phyloP scores from a whole-genome alignment of 1,139 yeast genomes.

The Magnusiomyces clavatus region DNA sequence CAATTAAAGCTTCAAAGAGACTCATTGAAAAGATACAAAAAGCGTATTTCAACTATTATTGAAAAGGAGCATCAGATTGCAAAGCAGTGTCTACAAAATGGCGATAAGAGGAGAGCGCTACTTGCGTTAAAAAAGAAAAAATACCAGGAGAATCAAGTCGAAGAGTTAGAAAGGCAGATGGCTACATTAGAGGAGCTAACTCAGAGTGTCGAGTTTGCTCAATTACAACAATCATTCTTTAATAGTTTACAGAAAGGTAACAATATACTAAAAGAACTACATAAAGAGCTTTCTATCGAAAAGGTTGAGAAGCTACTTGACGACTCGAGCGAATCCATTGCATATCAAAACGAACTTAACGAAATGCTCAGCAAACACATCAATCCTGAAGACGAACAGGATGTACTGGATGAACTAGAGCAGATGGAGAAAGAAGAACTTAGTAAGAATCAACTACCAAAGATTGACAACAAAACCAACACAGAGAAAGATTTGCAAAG shows the following conservation, averaged over 20 bases:
- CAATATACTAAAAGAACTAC: slow-evolving; percentile 61
- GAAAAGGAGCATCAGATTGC: slow-evolving; percentile 54
- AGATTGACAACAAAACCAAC: slow-evolving; percentile 10
- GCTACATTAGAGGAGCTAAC: slow-evolving; percentile 56
- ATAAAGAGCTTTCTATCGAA: slow-evolving; percentile 69
- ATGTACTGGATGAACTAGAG: slow-evolving; percentile 58
- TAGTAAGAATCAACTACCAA: slow-evolving; percentile 18
- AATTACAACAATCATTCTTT: slow-evolving; percentile 78
- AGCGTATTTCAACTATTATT: slow-evolving; percentile 48
- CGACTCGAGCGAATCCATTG: slow-evolving; percentile 72
- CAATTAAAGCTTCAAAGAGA: slow-evolving; percentile 87
- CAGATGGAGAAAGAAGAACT: slow-evolving; percentile 41
- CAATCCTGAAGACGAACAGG: slow-evolving; percentile 51
- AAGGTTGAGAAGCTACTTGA: slow-evolving; percentile 79
- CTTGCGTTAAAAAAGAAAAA: slow-evolving; percentile 68
- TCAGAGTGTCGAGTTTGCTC: slow-evolving; percentile 68
- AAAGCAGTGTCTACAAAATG: slow-evolving; percentile 44
- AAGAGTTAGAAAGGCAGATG: slow-evolving; percentile 67
- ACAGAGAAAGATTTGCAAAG: background rate
- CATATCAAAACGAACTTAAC: slow-evolving; percentile 58
- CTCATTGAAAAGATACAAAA: slow-evolving; percentile 67
- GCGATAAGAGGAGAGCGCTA: slow-evolving; percentile 55
- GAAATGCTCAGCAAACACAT: slow-evolving; percentile 40
- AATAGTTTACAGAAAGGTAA: slow-evolving; percentile 78
- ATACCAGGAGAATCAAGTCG: slow-evolving; percentile 65